phyloP scores from a whole-genome alignment of 495 filamentous ascomycete genomes.

The Collariella sp. region DNA sequence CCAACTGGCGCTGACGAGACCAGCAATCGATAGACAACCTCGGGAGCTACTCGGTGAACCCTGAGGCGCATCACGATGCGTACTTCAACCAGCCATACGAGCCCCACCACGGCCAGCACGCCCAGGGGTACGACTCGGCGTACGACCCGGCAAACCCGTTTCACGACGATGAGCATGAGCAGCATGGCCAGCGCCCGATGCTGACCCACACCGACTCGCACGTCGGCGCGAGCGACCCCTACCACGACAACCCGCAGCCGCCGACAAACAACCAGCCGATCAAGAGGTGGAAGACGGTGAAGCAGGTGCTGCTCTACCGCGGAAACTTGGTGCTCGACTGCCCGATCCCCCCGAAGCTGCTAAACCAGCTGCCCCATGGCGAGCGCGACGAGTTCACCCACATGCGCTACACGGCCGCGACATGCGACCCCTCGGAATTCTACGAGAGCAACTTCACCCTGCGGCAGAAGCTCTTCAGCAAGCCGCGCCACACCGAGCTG shows the following conservation, averaged over 20 bases:
- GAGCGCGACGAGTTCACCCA: constrained; percentile 97
- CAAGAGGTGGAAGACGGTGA: constrained; percentile 95
- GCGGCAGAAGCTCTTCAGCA: constrained; percentile 88
- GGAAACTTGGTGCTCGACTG: constrained; percentile 97
- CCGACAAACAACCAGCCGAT: constrained; percentile 49
- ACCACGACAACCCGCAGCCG: constrained; percentile 39
- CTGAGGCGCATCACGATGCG: constrained; percentile 74
- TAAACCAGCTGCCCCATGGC: constrained; percentile 78
- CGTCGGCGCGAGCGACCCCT: constrained; percentile 36
- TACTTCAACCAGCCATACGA: constrained; percentile 81
- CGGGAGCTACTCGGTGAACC: constrained; percentile 65
- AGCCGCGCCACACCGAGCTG: constrained; percentile 86
- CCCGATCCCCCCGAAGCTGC: constrained; percentile 80
- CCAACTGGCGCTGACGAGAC: constrained; percentile 7
- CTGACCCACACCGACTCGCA: constrained; percentile 40
- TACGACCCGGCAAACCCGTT: constrained; percentile 55
- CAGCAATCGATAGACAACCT: constrained; percentile 75
- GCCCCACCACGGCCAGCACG: constrained; percentile 50
- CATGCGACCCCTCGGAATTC: constrained; percentile 88
- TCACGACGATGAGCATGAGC: no score
- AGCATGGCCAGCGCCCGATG: constrained; percentile 45
- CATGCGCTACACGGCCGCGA: constrained; percentile 96
- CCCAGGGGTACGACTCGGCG: constrained; percentile 40
- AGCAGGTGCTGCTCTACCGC: constrained; percentile 92
- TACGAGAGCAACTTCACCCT: constrained; percentile 83